Evolutionary conservation across 2,329 filamentous ascomycete species (phyloP).

Genomic region (Aspergillus brunneoviolaceus): DNA sequence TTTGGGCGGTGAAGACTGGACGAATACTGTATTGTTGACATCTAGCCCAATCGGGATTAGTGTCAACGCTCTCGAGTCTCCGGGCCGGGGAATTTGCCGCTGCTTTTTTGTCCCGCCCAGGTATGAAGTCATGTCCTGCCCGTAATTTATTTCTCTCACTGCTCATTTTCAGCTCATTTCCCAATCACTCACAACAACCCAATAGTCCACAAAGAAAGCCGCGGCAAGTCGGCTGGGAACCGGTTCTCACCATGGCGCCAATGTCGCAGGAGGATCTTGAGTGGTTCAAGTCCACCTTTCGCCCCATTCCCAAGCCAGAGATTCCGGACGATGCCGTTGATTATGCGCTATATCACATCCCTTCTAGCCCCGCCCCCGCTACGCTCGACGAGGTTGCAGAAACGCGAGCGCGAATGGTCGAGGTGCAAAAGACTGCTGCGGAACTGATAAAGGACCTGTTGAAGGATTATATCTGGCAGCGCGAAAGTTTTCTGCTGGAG

Average conservation of each 20-base stretch:
- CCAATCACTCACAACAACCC: background rate
- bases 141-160: constrained; percentile 12
- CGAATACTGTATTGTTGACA: constrained; percentile 39
- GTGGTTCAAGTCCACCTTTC: constrained; percentile 66
- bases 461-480: constrained; percentile 94
- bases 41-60: constrained; percentile 40
- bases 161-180: constrained; percentile 3
- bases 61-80: constrained; percentile 10
- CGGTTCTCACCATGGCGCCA: constrained; percentile 36
- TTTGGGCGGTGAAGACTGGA: constrained; percentile 31
- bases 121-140: constrained; percentile 35
- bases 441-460: constrained; percentile 64
- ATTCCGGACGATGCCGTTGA: constrained; percentile 83
- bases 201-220: background rate
- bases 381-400: constrained; percentile 54
- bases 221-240: background rate
- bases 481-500: constrained; percentile 74
- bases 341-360: constrained; percentile 74
- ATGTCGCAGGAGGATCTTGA: constrained; percentile 58
- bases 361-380: constrained; percentile 54
- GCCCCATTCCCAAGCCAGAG: constrained; percentile 61
- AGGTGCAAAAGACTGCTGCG: constrained; percentile 67
- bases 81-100: constrained; percentile 29
- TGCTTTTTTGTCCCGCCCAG: constrained; percentile 14
- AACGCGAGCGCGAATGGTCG: constrained; percentile 63